Conservation (phyloP, 257 asterid species). For the Ehretia macrophylla region DNA sequence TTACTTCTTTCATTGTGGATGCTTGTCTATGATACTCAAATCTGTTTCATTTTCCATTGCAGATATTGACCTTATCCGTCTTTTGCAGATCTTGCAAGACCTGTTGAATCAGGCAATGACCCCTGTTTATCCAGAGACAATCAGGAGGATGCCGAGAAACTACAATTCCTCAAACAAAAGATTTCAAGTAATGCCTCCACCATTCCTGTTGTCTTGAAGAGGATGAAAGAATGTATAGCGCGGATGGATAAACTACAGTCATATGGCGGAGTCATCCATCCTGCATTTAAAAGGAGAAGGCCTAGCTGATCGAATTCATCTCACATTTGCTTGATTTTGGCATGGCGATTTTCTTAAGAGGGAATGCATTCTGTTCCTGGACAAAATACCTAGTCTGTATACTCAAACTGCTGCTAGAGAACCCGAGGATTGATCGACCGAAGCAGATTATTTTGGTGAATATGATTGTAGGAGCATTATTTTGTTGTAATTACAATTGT, state of each 20-base stretch:
- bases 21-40: slow-evolving; percentile 8
- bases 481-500: slow-evolving; percentile 13
- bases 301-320: slow-evolving; percentile 22
- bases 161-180: slow-evolving; percentile 61
- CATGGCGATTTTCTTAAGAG: slow-evolving; percentile 1
- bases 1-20: no score
- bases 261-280: slow-evolving; percentile 37
- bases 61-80: slow-evolving; percentile 4
- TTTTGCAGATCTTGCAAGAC: slow-evolving; percentile 24
- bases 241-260: slow-evolving; percentile 58
- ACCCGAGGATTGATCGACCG: background rate
- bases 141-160: slow-evolving; percentile 39
- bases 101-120: slow-evolving; percentile 20
- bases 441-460: no score
- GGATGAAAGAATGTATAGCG: slow-evolving; percentile 61
- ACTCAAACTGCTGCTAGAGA: no score
- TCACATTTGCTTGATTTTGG: slow-evolving; percentile 1
- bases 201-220: slow-evolving; percentile 48
- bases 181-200: slow-evolving; percentile 44
- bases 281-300: slow-evolving; percentile 61
- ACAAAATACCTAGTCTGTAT: background rate
- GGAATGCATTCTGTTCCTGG: background rate
- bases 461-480: background rate
- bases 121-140: slow-evolving; percentile 19
- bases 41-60: slow-evolving; percentile 21